Percentiles rank a stretch among this genome's conserved stretches.
Conservation (phyloP, 805 yeast species). For the Alloascoidea africana region DNA sequence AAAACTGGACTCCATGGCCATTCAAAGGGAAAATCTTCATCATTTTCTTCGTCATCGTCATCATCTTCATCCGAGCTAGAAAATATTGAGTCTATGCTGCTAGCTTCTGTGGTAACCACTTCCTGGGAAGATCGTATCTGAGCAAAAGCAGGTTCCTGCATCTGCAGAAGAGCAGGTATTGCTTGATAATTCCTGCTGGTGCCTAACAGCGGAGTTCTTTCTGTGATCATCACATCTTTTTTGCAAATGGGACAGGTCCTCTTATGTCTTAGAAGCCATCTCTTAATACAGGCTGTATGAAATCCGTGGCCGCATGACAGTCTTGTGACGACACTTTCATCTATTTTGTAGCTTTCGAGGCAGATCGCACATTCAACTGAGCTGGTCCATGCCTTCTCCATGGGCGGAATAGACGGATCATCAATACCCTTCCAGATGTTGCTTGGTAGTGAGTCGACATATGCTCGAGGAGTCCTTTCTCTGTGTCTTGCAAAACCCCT, state of each 20-base stretch:
- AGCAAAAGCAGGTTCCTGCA: no score
- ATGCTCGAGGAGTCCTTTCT: constrained; percentile 20
- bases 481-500: constrained; percentile 17
- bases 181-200: no score
- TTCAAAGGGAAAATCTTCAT: no score
- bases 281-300: constrained; percentile 40
- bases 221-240: constrained; percentile 22
- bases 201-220: no score
- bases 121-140: no score
- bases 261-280: constrained; percentile 43
- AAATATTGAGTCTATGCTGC: no score
- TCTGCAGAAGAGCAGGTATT: no score
- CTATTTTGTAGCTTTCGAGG: constrained; percentile 33
- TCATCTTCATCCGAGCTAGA: no score
- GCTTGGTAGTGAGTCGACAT: constrained; percentile 21
- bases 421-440: constrained; percentile 14
- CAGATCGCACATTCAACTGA: constrained; percentile 46
- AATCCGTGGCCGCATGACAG: constrained; percentile 47
- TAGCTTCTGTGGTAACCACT: no score
- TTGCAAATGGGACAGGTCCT: constrained; percentile 48
- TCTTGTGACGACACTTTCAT: constrained; percentile 30
- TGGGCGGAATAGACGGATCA: constrained; percentile 6
- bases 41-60: no score
- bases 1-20: no score
- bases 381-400: constrained; percentile 21